These are phyloP conservation scores for Calonectria multiphialidica DNA, from an alignment of 2,329 filamentous ascomycete species.

Conservation along the genomic window DNA sequence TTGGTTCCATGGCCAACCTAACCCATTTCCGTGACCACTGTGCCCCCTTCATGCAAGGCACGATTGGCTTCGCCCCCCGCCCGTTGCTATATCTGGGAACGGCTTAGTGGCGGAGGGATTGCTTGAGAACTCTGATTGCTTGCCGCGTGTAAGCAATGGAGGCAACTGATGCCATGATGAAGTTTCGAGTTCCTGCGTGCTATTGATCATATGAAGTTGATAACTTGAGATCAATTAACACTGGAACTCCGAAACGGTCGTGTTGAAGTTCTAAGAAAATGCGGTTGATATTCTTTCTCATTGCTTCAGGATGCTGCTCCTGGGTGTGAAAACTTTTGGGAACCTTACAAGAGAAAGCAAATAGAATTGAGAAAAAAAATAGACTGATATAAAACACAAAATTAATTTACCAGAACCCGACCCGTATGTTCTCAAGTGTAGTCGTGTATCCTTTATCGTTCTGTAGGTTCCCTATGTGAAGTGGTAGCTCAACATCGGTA, in stretches of 20 bases:
- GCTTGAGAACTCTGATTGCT: background rate
- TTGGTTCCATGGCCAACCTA: background rate
- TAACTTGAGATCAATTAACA: background rate
- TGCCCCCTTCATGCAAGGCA: constrained; percentile 15
- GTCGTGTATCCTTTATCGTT: background rate
- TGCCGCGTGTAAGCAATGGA: background rate
- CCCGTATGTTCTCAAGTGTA: background rate
- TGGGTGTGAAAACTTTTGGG: background rate
- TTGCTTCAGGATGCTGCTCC: background rate
- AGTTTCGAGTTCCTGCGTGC: background rate
- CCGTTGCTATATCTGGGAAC: background rate
- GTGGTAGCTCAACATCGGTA: background rate
- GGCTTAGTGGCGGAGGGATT: background rate
- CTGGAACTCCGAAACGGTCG: too few species aligned
- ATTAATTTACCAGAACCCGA: background rate
- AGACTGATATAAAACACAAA: background rate
- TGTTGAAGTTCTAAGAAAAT: background rate
- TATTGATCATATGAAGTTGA: background rate
- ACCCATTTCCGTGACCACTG: background rate
- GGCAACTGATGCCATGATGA: background rate
- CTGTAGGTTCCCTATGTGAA: background rate
- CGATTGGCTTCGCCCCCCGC: background rate
- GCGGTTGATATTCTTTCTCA: too few species aligned
- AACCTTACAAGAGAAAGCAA: background rate
- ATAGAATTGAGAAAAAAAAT: background rate